Base-by-base conservation (phyloP, 129 eudicot genomes). In the Flaveria robusta region DNA sequence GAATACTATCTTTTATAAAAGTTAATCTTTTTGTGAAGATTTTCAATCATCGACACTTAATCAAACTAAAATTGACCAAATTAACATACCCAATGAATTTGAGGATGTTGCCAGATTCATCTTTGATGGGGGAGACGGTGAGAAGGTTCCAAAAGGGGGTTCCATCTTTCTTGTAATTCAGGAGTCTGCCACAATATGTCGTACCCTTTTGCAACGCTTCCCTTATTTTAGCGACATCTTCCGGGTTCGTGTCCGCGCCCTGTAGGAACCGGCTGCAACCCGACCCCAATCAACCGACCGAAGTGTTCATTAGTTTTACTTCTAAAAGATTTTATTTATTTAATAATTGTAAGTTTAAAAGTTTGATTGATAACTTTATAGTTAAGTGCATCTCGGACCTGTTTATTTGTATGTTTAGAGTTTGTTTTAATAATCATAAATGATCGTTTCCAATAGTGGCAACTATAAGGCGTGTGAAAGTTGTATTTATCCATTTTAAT, bases 111-210 rank as follows among this genome's bases (percentile, higher is more conserved):
- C 96, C 97, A 11, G 84, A 76, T 77, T 94, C 98, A 86, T 94
- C 98, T 77, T 94, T 94, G 83, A 94, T 94, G 9, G 98, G 98
- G 31, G 98, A 78, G 79, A 94, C 89, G 1, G 98, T 94, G 69
- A 94, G 91, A 58, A 94, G 96, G 83, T 94, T 94, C 98, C 98
- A 94, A 78, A 94, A 94, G 3, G 96, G 87, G 59, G 97, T 82
- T 59, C 98, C 97, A 78, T 94, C 97, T 63, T 94, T 94, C 86
- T 94, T 91, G 89, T 91, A 94, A 46, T 94, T 94, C 34, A 91
- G 92, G 82, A 94, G 75, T 60, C 98, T 84, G 37, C 97, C 98
- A 76, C 98, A 94, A 58, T 85, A 94, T 39, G 81, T 87, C 27
- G 82, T 79, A 27, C 98, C 98, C 26, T 77, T 70, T 69, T 37